A percentile compares a stretch with the other conserved stretches of the same genome.
Conservation (phyloP, 768 basidiomycete genomes). For the Boletus pseudo-olivaceus region DNA sequence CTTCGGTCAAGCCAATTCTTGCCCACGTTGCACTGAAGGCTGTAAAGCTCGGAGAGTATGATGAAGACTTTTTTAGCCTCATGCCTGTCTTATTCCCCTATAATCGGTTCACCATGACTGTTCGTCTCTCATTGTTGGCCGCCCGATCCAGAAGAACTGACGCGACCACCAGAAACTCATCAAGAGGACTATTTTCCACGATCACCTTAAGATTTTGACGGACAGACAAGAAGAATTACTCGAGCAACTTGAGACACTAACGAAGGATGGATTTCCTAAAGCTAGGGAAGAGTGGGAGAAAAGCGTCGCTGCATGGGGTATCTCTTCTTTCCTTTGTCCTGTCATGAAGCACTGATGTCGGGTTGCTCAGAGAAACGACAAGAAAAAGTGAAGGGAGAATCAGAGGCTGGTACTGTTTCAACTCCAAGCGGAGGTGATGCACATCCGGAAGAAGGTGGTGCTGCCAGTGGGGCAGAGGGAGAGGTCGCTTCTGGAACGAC, state of each 20-base stretch:
- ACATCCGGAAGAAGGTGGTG: conserved; percentile 32
- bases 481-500: conserved; percentile 16
- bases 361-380: conserved; percentile 44
- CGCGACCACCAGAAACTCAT: conserved; percentile 70
- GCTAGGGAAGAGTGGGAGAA: conserved; percentile 78
- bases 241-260: conserved; percentile 54
- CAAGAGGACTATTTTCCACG: conserved; percentile 79
- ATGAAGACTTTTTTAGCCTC: conserved; percentile 86
- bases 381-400: conserved; percentile 48
- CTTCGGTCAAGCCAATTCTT: conserved; percentile 67
- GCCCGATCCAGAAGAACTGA: conserved; percentile 6
- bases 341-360: background rate
- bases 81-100: conserved; percentile 90
- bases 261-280: conserved; percentile 62
- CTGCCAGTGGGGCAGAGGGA: conserved; percentile 26
- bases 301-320: conserved; percentile 66
- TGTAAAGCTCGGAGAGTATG: conserved; percentile 81
- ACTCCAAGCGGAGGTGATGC: conserved; percentile 24
- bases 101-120: conserved; percentile 92
- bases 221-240: conserved; percentile 69
- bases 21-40: conserved; percentile 72
- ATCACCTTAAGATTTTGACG: conserved; percentile 64
- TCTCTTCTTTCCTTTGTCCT: conserved; percentile 13
- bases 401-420: conserved; percentile 32
- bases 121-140: conserved; percentile 33